Evolutionary conservation across 345 rosid genomes (phyloP).

Genomic region (Laguncularia racemosa): DNA sequence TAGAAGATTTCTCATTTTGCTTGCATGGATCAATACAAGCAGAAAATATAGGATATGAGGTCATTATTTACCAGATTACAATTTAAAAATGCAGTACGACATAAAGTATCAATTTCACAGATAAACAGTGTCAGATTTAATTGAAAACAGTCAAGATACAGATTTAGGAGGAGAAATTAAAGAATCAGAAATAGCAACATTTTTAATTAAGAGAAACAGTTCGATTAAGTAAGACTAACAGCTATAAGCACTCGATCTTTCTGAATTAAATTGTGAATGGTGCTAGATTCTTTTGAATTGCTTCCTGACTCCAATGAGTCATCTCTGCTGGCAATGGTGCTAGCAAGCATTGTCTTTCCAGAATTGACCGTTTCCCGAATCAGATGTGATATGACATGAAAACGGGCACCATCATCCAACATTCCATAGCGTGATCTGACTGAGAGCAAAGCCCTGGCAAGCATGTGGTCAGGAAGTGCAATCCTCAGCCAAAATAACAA

Average conservation of each 20-base stretch:
- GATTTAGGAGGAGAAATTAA: background rate
- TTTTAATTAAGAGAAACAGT: background rate
- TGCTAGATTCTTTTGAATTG: slow-evolving; percentile 55
- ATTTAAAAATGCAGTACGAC: no score
- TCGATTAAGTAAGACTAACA: slow-evolving; percentile 26
- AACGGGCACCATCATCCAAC: slow-evolving; percentile 84
- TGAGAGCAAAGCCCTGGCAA: slow-evolving; percentile 66
- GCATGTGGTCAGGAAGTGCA: slow-evolving; percentile 9
- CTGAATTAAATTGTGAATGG: slow-evolving; percentile 71
- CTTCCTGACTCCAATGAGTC: slow-evolving; percentile 53
- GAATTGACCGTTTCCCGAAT: slow-evolving; percentile 80
- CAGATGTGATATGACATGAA: slow-evolving; percentile 82
- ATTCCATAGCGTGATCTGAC: slow-evolving; percentile 71
- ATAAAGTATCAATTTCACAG: background rate
- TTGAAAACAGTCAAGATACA: background rate
- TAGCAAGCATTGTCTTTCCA: slow-evolving; percentile 78
- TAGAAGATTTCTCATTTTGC: background rate
- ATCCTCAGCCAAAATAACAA: slow-evolving; percentile 7
- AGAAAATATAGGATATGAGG: background rate
- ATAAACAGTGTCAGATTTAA: background rate
- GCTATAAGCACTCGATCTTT: slow-evolving; percentile 85
- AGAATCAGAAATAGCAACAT: background rate
- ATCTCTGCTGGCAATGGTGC: slow-evolving; percentile 66
- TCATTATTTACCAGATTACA: background rate
- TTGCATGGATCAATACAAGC: background rate